Conservation (phyloP, 148 eudicot genomes). For the Persicaria tinctoria region DNA sequence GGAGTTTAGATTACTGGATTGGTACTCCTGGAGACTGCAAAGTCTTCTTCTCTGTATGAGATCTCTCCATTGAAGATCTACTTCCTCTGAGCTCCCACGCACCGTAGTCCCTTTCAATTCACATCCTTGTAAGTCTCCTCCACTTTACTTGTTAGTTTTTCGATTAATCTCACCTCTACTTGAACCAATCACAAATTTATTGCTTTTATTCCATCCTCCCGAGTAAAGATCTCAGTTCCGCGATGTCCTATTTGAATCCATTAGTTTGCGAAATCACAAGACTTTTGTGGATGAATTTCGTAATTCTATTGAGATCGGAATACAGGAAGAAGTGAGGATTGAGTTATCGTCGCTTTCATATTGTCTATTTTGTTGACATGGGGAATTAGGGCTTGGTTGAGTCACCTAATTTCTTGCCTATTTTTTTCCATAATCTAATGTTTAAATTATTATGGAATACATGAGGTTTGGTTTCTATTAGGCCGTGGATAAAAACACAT, state of each 20-base stretch:
- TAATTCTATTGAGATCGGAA: background rate
- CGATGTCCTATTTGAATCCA: background rate
- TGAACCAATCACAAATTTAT: background rate
- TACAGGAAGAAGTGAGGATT: background rate
- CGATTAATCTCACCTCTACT: background rate
- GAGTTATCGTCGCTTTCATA: background rate
- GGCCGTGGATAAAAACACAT: background rate
- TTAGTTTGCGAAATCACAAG: background rate
- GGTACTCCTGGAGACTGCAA: background rate
- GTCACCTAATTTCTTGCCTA: background rate
- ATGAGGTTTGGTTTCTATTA: background rate
- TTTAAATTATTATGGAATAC: background rate
- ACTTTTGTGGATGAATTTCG: background rate
- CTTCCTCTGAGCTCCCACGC: background rate
- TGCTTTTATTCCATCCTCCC: background rate
- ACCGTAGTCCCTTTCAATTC: background rate
- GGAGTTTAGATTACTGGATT: background rate
- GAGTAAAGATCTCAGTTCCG: background rate
- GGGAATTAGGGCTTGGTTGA: background rate
- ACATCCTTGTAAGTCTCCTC: background rate
- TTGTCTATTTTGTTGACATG: conserved; percentile 5
- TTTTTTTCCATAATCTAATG: background rate
- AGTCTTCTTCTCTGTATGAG: background rate
- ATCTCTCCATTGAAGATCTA: conserved; percentile 2
- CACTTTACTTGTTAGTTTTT: background rate